Percentiles rank a stretch among this genome's conserved stretches.
Evolutionary conservation across 176 grass and related monocot genomes (phyloP).

Genomic region (Oryza meyeriana): DNA sequence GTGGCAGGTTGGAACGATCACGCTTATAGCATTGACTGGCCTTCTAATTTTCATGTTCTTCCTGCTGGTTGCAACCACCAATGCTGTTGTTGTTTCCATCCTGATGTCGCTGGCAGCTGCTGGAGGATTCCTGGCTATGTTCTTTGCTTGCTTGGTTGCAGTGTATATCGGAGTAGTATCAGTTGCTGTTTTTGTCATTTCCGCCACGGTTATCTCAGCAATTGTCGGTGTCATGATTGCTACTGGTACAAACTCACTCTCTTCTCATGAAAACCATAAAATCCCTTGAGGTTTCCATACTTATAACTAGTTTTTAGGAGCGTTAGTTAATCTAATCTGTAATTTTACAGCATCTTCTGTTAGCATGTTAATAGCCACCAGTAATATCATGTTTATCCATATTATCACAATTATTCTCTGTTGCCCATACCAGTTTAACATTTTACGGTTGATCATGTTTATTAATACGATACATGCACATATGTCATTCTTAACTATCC

Average conservation of each 20-base stretch:
- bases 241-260: conserved; percentile 44
- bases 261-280: background rate
- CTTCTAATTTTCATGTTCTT: conserved; percentile 77
- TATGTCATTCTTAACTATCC: background rate
- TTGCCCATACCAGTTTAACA: background rate
- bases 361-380: background rate
- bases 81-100: conserved; percentile 69
- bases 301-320: background rate
- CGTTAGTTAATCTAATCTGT: background rate
- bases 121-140: conserved; percentile 82
- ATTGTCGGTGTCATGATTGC: conserved; percentile 61
- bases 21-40: conserved; percentile 62
- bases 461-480: background rate
- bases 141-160: conserved; percentile 72
- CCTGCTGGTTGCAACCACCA: conserved; percentile 62
- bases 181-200: conserved; percentile 66
- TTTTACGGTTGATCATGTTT: background rate
- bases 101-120: conserved; percentile 82
- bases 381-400: background rate
- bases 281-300: background rate
- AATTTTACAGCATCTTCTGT: background rate
- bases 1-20: conserved; percentile 75
- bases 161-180: conserved; percentile 75
- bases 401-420: background rate
- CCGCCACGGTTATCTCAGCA: conserved; percentile 53